Percentiles rank a stretch among this genome's conserved stretches.
Evolutionary conservation across 257 asterid species (phyloP).

Genomic region (Salvia splendens): DNA sequence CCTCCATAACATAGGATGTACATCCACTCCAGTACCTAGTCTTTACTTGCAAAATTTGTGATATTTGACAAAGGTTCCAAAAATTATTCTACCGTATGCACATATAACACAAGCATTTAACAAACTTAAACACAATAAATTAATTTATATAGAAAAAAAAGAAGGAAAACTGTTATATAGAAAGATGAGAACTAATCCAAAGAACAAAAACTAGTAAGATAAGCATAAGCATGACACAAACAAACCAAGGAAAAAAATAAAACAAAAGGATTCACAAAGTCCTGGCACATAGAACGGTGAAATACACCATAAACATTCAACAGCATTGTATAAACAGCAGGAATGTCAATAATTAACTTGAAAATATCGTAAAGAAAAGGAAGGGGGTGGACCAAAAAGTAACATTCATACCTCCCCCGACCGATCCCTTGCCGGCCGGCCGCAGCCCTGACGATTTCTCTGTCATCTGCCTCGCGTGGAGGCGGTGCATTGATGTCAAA

Average conservation of each 20-base stretch:
- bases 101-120: background rate
- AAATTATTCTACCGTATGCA: background rate
- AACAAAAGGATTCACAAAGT: background rate
- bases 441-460: conserved; percentile 40
- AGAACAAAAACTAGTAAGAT: background rate
- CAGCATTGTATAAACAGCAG: conserved; percentile 26
- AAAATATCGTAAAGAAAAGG: background rate
- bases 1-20: background rate
- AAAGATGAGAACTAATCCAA: background rate
- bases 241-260: background rate
- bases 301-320: conserved; percentile 10
- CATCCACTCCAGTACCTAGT: background rate
- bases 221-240: background rate
- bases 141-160: too few relatives aligned
- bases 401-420: conserved; percentile 56
- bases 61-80: background rate
- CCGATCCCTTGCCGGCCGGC: conserved; percentile 43
- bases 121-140: background rate
- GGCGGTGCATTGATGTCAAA: conserved; percentile 76
- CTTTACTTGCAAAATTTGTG: background rate
- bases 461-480: conserved; percentile 67
- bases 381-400: conserved; percentile 11
- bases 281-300: background rate
- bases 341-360: conserved; percentile 17
- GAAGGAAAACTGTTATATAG: too few relatives aligned